A percentile compares a stretch with the other conserved stretches of the same genome.
phyloP scores from a whole-genome alignment of 495 filamentous ascomycete genomes.

The Elasticomyces elasticus region DNA sequence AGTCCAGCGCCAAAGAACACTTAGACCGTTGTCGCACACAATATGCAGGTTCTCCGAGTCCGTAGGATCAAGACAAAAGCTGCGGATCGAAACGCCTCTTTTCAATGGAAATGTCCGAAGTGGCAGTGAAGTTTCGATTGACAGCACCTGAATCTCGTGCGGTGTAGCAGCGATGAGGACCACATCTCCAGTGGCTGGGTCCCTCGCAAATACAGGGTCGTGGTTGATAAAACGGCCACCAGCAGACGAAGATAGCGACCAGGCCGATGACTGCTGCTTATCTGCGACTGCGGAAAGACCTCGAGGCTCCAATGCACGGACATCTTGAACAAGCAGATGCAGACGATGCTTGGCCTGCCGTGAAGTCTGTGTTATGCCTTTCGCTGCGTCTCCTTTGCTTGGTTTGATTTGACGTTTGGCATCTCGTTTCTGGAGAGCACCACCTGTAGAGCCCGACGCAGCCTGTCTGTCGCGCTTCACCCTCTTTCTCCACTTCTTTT shows the following conservation, averaged over 20 bases:
- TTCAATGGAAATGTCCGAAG: constrained; percentile 47
- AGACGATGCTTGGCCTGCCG: too few species aligned
- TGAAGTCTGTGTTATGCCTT: too few species aligned
- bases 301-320: too few species aligned
- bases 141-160: constrained; percentile 66
- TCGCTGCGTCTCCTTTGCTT: too few species aligned
- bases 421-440: too few species aligned
- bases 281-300: not conserved
- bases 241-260: constrained; percentile 51
- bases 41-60: constrained; percentile 57
- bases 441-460: not conserved
- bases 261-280: constrained; percentile 27
- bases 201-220: constrained; percentile 66
- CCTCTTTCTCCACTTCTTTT: constrained; percentile 1
- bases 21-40: constrained; percentile 50
- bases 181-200: constrained; percentile 41
- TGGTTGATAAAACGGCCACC: constrained; percentile 61
- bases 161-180: constrained; percentile 57
- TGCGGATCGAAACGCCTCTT: constrained; percentile 34
- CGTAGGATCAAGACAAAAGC: constrained; percentile 49
- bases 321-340: too few species aligned
- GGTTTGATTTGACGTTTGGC: too few species aligned
- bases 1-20: constrained; percentile 68
- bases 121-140: constrained; percentile 67
- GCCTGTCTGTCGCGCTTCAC: not conserved